Evolutionary conservation across 148 eudicot genomes (phyloP), one percentile per base, ranked within the genome.

Genomic region (Drosera capensis): DNA sequence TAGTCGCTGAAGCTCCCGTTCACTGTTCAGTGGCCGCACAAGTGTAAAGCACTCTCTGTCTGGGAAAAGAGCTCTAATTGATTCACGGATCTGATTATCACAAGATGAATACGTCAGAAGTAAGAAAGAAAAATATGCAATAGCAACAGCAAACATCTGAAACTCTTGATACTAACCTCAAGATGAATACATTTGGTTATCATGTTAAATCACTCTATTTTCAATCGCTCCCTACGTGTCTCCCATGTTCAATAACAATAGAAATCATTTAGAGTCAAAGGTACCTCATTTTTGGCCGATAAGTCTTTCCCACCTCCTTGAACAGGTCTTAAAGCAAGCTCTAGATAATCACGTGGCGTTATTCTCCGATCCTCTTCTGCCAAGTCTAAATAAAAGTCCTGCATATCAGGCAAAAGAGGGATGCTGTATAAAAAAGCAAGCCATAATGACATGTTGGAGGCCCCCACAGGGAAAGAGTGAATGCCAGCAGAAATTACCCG

Each of bases 1-100:
- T 16, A 90, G 75, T 58, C 80, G 77, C 58, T 90, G 99, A 18
- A 90, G 95, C 45, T 84, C 82, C 57, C 54, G 68, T 58, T 90
- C 99, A 16, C 68, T 70, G 76, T 67, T 90, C 53, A 85, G 48
- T 40, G 99, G 99, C 46, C 95, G 82, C 47, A 90, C 99, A 63
- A 90, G 95, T 22, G 99, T 49, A 60, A 75, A 90, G 71, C 99
- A 90, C 57, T 90, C 99, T 71, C 99, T 63, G 52, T 85, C 95
- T 14, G 99, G 99, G 51, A 90, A 90, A 60, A 90, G 92, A 48
- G 95, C 93, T 55, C 85, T 78, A 50, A 90, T 84, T 34, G 99
- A 90, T 51, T 90, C 95, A 31, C 95, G 81, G 41, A 90, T 84
- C 99, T 90, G 67, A 41, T 25, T 21, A 56, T 54, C 36, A 72